Conservation (phyloP, 2,329 filamentous ascomycete species). For the Penicillium sp. region DNA sequence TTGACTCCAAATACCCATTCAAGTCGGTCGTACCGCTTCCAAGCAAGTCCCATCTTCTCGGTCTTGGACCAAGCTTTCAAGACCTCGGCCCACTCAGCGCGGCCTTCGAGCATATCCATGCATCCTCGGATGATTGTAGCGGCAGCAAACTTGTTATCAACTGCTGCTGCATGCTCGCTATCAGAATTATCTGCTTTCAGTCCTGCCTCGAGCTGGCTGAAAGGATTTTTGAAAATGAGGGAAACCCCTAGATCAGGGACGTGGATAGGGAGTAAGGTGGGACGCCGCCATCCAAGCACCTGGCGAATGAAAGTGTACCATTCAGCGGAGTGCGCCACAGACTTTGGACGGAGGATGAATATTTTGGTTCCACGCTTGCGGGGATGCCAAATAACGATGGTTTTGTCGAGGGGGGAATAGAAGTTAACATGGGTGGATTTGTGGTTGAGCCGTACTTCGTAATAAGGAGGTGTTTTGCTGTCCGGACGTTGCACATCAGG, state of each 20-base stretch:
- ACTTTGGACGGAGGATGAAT: constrained; percentile 61
- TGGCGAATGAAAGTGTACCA: constrained; percentile 67
- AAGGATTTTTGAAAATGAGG: constrained; percentile 59
- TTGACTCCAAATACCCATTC: constrained; percentile 67
- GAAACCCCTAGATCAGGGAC: constrained; percentile 63
- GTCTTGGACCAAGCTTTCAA: constrained; percentile 58
- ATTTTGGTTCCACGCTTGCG: constrained; percentile 56
- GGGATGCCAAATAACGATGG: constrained; percentile 61
- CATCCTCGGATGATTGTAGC: constrained; percentile 56
- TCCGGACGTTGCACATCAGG: constrained; percentile 56
- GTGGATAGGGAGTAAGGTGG: constrained; percentile 57
- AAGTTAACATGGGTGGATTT: constrained; percentile 59
- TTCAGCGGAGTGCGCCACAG: constrained; percentile 61
- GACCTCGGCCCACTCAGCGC: constrained; percentile 59
- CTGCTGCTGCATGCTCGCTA: constrained; percentile 45
- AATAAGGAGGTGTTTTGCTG: constrained; percentile 54
- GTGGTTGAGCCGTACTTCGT: constrained; percentile 56
- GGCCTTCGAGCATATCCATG: constrained; percentile 56
- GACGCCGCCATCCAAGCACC: constrained; percentile 57
- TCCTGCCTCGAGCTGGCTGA: constrained; percentile 51
- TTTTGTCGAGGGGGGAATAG: constrained; percentile 66
- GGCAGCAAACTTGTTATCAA: constrained; percentile 56
- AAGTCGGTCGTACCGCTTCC: constrained; percentile 66
- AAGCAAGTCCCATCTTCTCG: constrained; percentile 63
- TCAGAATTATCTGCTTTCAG: constrained; percentile 39